phyloP scores from a whole-genome alignment of 2,329 filamentous ascomycete genomes.

The Diplodia corticola region DNA sequence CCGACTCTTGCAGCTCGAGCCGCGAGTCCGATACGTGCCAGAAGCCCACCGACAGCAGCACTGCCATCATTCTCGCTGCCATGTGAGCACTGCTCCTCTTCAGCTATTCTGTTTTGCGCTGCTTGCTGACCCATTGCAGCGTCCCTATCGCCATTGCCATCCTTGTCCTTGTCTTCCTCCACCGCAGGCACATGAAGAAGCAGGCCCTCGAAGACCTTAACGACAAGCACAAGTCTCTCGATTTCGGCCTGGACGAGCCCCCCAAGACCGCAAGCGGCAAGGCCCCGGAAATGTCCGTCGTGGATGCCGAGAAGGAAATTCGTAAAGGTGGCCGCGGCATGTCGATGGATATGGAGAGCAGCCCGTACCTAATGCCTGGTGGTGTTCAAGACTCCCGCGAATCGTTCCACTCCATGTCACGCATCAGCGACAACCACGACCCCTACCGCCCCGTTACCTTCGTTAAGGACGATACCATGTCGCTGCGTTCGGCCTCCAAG shows the following conservation, averaged over 20 bases:
- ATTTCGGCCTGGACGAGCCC: conserved; percentile 75
- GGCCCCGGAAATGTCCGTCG: conserved; percentile 59
- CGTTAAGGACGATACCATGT: conserved; percentile 45
- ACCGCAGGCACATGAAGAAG: conserved; percentile 73
- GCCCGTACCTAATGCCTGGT: conserved; percentile 91
- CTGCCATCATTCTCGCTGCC: conserved; percentile 36
- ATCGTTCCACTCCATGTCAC: conserved; percentile 78
- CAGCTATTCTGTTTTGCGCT: background rate
- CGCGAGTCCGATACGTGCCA: conserved; percentile 35
- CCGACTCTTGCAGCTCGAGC: conserved; percentile 14
- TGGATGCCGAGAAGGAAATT: conserved; percentile 48
- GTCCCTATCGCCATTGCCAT: conserved; percentile 72
- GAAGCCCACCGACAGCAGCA: conserved; percentile 38
- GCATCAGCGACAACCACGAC: conserved; percentile 71
- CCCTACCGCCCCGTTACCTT: conserved; percentile 73
- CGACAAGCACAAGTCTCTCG: conserved; percentile 86
- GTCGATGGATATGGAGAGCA: conserved; percentile 68
- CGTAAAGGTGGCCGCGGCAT: conserved; percentile 49
- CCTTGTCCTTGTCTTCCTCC: conserved; percentile 71
- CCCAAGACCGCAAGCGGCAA: conserved; percentile 4
- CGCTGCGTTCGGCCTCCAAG: conserved; percentile 35
- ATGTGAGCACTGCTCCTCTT: conserved; percentile 31
- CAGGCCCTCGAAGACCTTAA: conserved; percentile 74
- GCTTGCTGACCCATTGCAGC: conserved; percentile 48
- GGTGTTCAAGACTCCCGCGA: conserved; percentile 76